Evolutionary conservation across 805 yeast genomes (phyloP).

Genomic region (Ogataea pini): DNA sequence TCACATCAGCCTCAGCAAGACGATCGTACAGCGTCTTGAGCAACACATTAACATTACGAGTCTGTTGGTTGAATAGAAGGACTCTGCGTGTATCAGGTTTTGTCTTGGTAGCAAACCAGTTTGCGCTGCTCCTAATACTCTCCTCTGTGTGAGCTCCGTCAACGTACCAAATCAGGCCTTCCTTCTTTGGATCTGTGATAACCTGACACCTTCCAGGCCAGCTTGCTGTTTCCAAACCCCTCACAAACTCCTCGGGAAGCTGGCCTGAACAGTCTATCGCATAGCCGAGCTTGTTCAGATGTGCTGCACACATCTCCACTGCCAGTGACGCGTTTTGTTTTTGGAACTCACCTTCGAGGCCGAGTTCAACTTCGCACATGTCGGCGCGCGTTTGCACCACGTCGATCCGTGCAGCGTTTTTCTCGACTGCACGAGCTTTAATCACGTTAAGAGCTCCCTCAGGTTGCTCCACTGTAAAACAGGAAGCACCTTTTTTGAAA

Average conservation of each 20-base stretch:
- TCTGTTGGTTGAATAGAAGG: constrained; percentile 90
- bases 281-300: constrained; percentile 53
- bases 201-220: constrained; percentile 99
- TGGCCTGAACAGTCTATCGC: constrained; percentile 28
- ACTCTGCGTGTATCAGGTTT: constrained; percentile 39
- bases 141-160: constrained; percentile 98
- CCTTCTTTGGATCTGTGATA: constrained; percentile 41
- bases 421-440: constrained; percentile 67
- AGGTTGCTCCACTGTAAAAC: constrained; percentile 62
- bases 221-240: constrained; percentile 64
- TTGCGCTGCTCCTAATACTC: constrained; percentile 76
- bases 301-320: constrained; percentile 62
- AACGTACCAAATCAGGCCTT: constrained; percentile 68
- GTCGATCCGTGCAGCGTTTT: constrained; percentile 46
- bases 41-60: constrained; percentile 75
- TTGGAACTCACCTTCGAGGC: constrained; percentile 86
- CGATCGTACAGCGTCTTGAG: constrained; percentile 52
- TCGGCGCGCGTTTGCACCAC: constrained; percentile 51
- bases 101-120: constrained; percentile 64
- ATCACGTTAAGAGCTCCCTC: constrained; percentile 57
- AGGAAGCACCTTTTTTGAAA: constrained; percentile 66
- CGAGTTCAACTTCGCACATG: constrained; percentile 49
- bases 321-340: constrained; percentile 86
- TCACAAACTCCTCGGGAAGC: constrained; percentile 50
- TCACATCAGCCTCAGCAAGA: constrained; percentile 38